Percentiles rank a stretch among this genome's conserved stretches.
Evolutionary conservation across 176 grass and related monocot genomes (phyloP).

Genomic region (Alloteropsis semialata): DNA sequence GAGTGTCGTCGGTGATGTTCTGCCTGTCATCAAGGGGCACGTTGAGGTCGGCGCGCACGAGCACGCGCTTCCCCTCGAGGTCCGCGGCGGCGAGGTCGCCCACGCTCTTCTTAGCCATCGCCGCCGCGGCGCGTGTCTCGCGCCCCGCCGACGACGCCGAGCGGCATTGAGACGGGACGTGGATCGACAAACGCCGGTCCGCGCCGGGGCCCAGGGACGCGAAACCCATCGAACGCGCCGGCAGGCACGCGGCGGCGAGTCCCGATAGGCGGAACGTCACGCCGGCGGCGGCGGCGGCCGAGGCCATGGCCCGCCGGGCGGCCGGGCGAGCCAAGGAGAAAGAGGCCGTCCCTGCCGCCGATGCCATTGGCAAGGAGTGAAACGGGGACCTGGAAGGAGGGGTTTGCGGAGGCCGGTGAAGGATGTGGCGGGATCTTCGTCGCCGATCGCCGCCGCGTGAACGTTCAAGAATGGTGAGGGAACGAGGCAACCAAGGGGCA

Average conservation of each 20-base stretch:
- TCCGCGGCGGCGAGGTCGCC: slow-evolving; percentile 28
- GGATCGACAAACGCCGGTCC: background rate
- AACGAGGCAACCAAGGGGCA: background rate
- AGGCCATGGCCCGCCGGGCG: background rate
- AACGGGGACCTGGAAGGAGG: background rate
- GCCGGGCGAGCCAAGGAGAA: background rate
- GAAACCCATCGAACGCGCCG: background rate
- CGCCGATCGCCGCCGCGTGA: slow-evolving; percentile 6
- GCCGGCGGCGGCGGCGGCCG: background rate
- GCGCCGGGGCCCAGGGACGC: background rate
- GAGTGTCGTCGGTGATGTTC: slow-evolving; percentile 45
- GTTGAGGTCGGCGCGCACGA: slow-evolving; percentile 40
- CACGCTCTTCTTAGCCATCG: slow-evolving; percentile 48
- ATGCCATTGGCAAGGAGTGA: background rate
- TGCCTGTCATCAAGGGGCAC: slow-evolving; percentile 40
- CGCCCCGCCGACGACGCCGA: background rate
- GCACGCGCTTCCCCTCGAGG: slow-evolving; percentile 35
- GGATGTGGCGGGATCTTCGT: background rate
- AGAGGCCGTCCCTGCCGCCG: slow-evolving; percentile 7
- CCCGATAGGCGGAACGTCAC: background rate
- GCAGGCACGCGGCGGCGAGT: background rate
- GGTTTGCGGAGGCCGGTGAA: background rate
- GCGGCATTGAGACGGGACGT: background rate
- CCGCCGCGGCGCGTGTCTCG: slow-evolving; percentile 22
- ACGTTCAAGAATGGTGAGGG: background rate